Conservation (phyloP, 108 stramenopile genomes). For the Bacterosira constricta region DNA sequence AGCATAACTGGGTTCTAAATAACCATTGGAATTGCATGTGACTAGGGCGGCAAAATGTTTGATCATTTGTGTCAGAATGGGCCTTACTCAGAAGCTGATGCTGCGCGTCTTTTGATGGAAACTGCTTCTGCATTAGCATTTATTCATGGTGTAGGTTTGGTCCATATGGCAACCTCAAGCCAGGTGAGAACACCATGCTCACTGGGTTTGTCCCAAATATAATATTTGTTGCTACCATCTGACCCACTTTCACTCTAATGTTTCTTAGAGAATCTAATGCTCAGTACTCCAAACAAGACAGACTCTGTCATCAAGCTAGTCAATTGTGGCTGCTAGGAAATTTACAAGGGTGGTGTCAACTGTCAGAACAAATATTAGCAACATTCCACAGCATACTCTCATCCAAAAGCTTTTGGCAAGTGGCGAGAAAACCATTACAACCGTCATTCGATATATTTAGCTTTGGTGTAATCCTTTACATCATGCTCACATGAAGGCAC, state of each 20-base stretch:
- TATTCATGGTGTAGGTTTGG: constrained; percentile 16
- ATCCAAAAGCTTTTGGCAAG: constrained; percentile 24
- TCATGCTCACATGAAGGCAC: constrained; percentile 45
- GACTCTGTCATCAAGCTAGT: constrained; percentile 27
- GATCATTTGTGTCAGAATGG: constrained; percentile 26
- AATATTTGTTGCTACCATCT: no score
- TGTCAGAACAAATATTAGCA: constrained; percentile 3
- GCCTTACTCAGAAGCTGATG: constrained; percentile 34
- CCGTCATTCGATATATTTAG: constrained; percentile 25
- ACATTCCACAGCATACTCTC: constrained; percentile 38
- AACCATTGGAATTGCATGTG: no score
- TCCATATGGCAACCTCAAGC: constrained; percentile 3
- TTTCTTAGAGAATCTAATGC: constrained; percentile 26
- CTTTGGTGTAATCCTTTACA: constrained; percentile 42
- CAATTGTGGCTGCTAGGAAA: constrained; percentile 20
- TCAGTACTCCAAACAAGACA: constrained; percentile 10
- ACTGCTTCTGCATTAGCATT: constrained; percentile 11
- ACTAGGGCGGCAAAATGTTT: constrained; percentile 29
- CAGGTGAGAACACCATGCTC: background rate
- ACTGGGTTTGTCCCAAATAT: no score
- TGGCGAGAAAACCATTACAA: background rate
- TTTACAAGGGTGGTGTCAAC: background rate
- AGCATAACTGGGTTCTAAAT: no score
- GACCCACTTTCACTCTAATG: background rate
- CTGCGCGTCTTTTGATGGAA: constrained; percentile 5